Conservation (phyloP, 2,329 filamentous ascomycete genomes). For the Apiospora malaysiana region DNA sequence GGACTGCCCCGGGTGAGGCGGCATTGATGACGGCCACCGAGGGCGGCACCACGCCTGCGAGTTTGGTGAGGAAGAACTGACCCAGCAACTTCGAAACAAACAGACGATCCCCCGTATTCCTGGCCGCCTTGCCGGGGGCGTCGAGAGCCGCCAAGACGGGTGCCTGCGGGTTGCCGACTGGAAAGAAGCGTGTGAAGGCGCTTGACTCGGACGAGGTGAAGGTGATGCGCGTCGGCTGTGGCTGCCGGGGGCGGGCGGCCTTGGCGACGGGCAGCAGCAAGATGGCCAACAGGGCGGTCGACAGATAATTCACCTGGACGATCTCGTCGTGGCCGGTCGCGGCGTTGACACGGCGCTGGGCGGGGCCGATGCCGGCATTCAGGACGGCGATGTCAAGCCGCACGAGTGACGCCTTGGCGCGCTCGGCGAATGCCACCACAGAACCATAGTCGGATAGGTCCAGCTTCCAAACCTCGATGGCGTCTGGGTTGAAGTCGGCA, state of each 20-base stretch:
- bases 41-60: conserved; percentile 33
- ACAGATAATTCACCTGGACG: conserved; percentile 58
- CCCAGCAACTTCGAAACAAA: conserved; percentile 39
- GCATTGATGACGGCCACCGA: conserved; percentile 22
- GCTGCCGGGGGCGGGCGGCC: conserved; percentile 24
- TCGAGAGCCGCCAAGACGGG: conserved; percentile 20
- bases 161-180: conserved; percentile 25
- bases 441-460: conserved; percentile 45
- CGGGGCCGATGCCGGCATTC: conserved; percentile 39
- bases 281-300: conserved; percentile 53
- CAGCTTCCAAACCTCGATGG: conserved; percentile 45
- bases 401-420: conserved; percentile 35
- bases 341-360: conserved; percentile 17
- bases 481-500: conserved; percentile 28
- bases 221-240: conserved; percentile 24
- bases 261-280: conserved; percentile 49
- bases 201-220: conserved; percentile 32
- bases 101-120: conserved; percentile 30
- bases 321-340: conserved; percentile 46
- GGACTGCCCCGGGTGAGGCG: conserved; percentile 21
- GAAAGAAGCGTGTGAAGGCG: conserved; percentile 13
- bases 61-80: conserved; percentile 41
- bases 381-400: conserved; percentile 47
- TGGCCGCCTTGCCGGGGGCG: background rate
- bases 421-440: conserved; percentile 43